These are phyloP conservation scores for Flaveria bidentis DNA, from an alignment of 129 eudicot genomes.

Conservation along the genomic window DNA sequence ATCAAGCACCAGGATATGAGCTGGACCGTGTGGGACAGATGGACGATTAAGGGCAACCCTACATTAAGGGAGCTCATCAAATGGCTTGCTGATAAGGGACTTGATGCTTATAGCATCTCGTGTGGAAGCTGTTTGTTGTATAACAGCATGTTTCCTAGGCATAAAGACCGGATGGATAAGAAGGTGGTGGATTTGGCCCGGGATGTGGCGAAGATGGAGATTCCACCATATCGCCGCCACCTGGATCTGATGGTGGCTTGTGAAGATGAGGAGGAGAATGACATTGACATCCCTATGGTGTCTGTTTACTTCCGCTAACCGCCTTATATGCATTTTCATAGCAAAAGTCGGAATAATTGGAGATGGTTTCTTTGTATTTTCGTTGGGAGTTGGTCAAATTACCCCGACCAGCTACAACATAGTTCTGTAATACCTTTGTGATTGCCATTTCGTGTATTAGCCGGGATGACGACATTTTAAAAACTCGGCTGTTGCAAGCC, in stretches of 20 bases:
- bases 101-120: slow-evolving; percentile 78
- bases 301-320: slow-evolving; percentile 60
- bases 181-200: slow-evolving; percentile 77
- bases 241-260: slow-evolving; percentile 85
- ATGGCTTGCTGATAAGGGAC: slow-evolving; percentile 76
- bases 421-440: slow-evolving; percentile 7
- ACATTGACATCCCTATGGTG: slow-evolving; percentile 73
- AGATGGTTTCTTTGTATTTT: slow-evolving; percentile 5
- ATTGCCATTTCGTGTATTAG: background rate
- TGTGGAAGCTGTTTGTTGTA: slow-evolving; percentile 78
- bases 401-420: background rate
- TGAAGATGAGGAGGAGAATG: slow-evolving; percentile 87
- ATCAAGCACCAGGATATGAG: slow-evolving; percentile 71
- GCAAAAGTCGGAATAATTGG: slow-evolving; percentile 13
- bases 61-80: slow-evolving; percentile 58
- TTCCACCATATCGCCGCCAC: slow-evolving; percentile 73
- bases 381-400: slow-evolving; percentile 4
- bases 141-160: slow-evolving; percentile 86
- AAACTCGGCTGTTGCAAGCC: slow-evolving; percentile 7
- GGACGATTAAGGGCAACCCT: slow-evolving; percentile 69
- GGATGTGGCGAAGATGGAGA: slow-evolving; percentile 81
- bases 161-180: slow-evolving; percentile 77
- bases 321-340: background rate
- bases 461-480: slow-evolving; percentile 1
- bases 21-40: slow-evolving; percentile 95